Evolutionary conservation across 306 rosid species (phyloP).

Genomic region (Citrullus mucosospermus): DNA sequence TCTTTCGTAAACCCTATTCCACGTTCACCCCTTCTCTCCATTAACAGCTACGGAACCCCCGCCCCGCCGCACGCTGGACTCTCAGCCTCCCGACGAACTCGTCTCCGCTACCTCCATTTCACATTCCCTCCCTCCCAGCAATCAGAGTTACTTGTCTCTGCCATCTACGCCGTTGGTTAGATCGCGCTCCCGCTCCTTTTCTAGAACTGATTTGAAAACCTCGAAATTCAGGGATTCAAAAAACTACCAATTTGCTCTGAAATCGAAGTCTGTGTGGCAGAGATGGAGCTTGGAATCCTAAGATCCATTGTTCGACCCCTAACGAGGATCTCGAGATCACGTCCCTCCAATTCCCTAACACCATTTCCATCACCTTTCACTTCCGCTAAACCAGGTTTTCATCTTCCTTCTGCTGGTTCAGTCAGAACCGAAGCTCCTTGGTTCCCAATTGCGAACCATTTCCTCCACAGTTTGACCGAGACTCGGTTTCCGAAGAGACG

Average conservation of each 20-base stretch:
- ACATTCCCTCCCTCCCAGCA: too few relatives aligned
- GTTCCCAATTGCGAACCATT: conserved; percentile 29
- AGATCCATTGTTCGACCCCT: conserved; percentile 43
- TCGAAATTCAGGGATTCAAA: too few relatives aligned
- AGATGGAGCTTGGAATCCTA: conserved; percentile 55
- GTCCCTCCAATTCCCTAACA: neutral
- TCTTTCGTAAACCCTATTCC: too few relatives aligned
- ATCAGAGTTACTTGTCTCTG: too few relatives aligned
- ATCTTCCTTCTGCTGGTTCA: neutral
- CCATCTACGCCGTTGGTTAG: too few relatives aligned
- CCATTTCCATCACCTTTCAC: conserved; percentile 8
- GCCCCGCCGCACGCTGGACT: too few relatives aligned
- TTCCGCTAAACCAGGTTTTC: conserved; percentile 1
- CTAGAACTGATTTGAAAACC: neutral
- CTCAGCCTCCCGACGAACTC: too few relatives aligned
- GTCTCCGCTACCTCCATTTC: too few relatives aligned
- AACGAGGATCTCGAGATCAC: conserved; percentile 22
- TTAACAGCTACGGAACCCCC: too few relatives aligned
- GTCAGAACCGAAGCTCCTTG: conserved; percentile 23
- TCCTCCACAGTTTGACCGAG: conserved; percentile 74
- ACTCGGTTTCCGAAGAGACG: conserved; percentile 74
- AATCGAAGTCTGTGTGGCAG: neutral
- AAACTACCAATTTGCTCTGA: neutral
- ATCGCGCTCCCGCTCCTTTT: neutral
- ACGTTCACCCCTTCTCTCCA: too few relatives aligned